A percentile compares a stretch with the other conserved stretches of the same genome.
Evolutionary conservation across 768 basidiomycete species (phyloP).

Genomic region (Fomitopsis serialis): DNA sequence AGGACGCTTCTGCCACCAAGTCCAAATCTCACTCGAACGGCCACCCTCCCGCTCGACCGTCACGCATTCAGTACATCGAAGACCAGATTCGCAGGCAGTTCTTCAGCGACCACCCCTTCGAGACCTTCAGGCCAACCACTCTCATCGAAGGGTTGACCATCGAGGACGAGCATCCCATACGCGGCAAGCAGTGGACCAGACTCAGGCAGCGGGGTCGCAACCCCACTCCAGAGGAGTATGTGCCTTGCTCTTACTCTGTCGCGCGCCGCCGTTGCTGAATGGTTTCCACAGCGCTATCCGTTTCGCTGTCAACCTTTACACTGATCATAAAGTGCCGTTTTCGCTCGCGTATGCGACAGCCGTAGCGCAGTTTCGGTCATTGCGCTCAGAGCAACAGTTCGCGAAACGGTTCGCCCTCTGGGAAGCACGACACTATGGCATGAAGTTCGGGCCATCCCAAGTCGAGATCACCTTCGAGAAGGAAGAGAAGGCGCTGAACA

Average conservation of each 20-base stretch:
- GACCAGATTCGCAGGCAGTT: conserved; percentile 87
- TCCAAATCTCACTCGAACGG: conserved; percentile 13
- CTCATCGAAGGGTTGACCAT: conserved; percentile 68
- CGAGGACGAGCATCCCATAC: conserved; percentile 48
- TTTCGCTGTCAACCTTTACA: conserved; percentile 76
- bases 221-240: conserved; percentile 89
- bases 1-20: conserved; percentile 3
- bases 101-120: conserved; percentile 95
- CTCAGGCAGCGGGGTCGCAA: conserved; percentile 77
- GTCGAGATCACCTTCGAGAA: conserved; percentile 55
- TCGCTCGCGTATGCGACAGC: conserved; percentile 77
- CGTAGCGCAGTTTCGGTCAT: conserved; percentile 80
- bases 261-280: conserved; percentile 1
- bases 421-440: conserved; percentile 78
- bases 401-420: conserved; percentile 68
- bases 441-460: conserved; percentile 53
- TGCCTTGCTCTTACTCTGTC: conserved; percentile 6
- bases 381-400: conserved; percentile 81
- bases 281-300: conserved; percentile 55
- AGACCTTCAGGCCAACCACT: conserved; percentile 77
- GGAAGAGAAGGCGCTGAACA: conserved; percentile 56
- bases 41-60: conserved; percentile 27
- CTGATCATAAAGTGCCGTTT: conserved; percentile 55
- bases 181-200: conserved; percentile 67
- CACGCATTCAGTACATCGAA: conserved; percentile 71